These are phyloP conservation scores for Didymella arachidicola DNA, from an alignment of 2,329 filamentous ascomycete genomes.

Conservation along the genomic window DNA sequence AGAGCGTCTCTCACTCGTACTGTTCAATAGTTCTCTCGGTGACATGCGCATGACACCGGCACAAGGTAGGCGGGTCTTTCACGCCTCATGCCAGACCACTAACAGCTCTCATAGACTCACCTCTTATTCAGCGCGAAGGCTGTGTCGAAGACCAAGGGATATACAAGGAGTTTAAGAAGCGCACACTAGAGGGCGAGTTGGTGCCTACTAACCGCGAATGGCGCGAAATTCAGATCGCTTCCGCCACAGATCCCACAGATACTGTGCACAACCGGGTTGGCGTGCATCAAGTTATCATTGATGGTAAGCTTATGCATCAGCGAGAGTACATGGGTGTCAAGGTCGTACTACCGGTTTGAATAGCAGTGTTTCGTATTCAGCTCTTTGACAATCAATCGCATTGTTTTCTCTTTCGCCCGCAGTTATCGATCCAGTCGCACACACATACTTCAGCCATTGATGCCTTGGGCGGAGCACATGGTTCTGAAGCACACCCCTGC, in stretches of 20 bases:
- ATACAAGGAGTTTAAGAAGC: slow-evolving; percentile 34
- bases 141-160: slow-evolving; percentile 35
- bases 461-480: background rate
- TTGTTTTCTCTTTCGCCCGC: background rate
- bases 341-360: slow-evolving; percentile 31
- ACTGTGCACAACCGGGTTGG: slow-evolving; percentile 33
- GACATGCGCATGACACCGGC: slow-evolving; percentile 32
- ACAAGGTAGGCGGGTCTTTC: slow-evolving; percentile 18
- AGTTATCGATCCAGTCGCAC: background rate
- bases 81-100: background rate
- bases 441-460: background rate
- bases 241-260: slow-evolving; percentile 35
- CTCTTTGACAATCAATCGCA: background rate
- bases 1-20: slow-evolving; percentile 44
- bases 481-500: background rate
- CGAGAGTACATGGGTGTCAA: slow-evolving; percentile 37
- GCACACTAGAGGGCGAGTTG: slow-evolving; percentile 25
- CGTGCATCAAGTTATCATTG: slow-evolving; percentile 32
- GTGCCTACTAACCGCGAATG: slow-evolving; percentile 33
- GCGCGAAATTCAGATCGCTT: slow-evolving; percentile 36
- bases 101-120: slow-evolving; percentile 25
- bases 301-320: slow-evolving; percentile 35
- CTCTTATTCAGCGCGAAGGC: slow-evolving; percentile 33
- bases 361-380: background rate
- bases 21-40: slow-evolving; percentile 35